These are phyloP conservation scores for Pachysandra terminalis DNA, from an alignment of 164 flowering plant genomes.

Conservation along the genomic window DNA sequence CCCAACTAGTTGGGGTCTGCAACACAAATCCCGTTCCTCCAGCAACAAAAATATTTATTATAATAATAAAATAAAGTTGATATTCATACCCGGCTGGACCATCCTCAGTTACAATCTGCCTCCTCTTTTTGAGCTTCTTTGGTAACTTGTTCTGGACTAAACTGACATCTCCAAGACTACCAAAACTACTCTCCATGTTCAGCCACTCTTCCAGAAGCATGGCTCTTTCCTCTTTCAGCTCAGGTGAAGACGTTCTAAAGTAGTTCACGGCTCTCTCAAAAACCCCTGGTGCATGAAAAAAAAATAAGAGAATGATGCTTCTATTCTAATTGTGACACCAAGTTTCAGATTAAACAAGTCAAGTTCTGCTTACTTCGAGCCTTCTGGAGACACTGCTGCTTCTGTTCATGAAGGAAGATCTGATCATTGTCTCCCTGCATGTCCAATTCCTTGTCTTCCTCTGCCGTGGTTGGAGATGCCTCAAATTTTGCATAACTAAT, in stretches of 20 bases:
- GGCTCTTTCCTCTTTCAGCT: conserved; percentile 86
- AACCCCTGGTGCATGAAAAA: conserved; percentile 41
- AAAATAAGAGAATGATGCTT: neutral
- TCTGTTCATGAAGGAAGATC: conserved; percentile 31
- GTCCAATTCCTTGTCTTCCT: conserved; percentile 25
- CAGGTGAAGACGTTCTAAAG: conserved; percentile 71
- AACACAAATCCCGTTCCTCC: no score
- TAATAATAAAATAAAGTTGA: neutral
- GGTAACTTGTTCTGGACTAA: conserved; percentile 75
- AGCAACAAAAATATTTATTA: no score
- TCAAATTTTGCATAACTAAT: conserved; percentile 89
- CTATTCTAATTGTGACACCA: neutral
- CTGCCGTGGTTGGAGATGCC: conserved; percentile 52
- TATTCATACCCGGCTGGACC: conserved; percentile 72
- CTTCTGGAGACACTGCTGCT: conserved; percentile 37
- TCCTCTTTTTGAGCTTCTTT: conserved; percentile 79
- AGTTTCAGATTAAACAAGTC: neutral
- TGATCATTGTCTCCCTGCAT: conserved; percentile 29
- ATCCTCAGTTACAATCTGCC: conserved; percentile 60
- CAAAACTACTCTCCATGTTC: conserved; percentile 62
- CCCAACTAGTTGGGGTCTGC: no score
- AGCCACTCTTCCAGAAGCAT: conserved; percentile 92
- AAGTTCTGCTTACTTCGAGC: conserved; percentile 54
- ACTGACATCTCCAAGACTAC: conserved; percentile 68
- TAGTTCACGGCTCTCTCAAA: conserved; percentile 75